These are phyloP conservation scores for Postia placenta DNA, from an alignment of 768 basidiomycete species.

Conservation along the genomic window DNA sequence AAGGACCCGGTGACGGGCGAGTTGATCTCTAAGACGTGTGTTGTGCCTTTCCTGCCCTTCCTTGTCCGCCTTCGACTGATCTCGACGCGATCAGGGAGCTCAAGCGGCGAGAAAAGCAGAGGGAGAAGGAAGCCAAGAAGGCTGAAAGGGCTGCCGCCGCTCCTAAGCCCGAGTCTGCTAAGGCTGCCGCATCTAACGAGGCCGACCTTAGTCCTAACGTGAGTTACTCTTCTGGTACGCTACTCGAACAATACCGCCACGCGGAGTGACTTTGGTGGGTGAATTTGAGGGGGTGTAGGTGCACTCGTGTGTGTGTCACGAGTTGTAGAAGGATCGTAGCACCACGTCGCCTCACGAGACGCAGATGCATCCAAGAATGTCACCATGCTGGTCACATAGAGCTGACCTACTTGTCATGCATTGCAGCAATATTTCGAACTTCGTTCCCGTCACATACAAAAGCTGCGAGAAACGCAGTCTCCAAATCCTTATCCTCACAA, in stretches of 20 bases:
- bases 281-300: no score
- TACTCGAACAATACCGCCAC: no score
- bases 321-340: no score
- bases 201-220: constrained; percentile 91
- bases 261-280: no score
- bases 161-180: constrained; percentile 30
- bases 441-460: constrained; percentile 82
- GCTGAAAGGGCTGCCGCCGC: constrained; percentile 63
- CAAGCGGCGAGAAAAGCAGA: constrained; percentile 87
- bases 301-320: no score
- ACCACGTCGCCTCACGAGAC: no score
- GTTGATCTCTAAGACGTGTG: constrained; percentile 93
- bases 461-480: constrained; percentile 74
- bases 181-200: constrained; percentile 45
- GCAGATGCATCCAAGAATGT: no score
- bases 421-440: constrained; percentile 98
- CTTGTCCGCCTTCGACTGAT: constrained; percentile 24
- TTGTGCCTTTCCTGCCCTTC: constrained; percentile 17
- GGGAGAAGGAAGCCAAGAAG: constrained; percentile 68
- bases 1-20: constrained; percentile 91
- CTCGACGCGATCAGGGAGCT: constrained; percentile 59
- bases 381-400: no score
- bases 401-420: no score
- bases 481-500: constrained; percentile 99
- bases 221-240: constrained; percentile 26